Evolutionary conservation across 805 yeast genomes (phyloP).

Genomic region (Brettanomyces naardenensis): DNA sequence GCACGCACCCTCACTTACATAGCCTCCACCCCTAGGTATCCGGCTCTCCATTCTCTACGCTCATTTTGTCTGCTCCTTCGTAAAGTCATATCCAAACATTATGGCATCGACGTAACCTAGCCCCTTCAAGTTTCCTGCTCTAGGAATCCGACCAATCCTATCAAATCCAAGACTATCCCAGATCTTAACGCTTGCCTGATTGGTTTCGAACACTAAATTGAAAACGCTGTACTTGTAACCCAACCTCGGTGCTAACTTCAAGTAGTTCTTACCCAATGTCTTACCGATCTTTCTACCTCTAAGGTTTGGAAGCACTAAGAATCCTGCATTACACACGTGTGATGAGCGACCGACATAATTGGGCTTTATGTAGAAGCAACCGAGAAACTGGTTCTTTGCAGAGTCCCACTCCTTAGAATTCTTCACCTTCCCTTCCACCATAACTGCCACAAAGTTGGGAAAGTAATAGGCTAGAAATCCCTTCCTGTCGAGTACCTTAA

Average conservation of each 20-base stretch:
- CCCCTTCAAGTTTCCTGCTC: conserved; percentile 71
- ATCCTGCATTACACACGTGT: conserved; percentile 85
- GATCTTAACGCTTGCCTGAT: conserved; percentile 61
- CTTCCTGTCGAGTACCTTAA: conserved; percentile 30
- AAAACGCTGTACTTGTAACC: conserved; percentile 82
- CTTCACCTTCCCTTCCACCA: conserved; percentile 37
- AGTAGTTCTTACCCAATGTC: conserved; percentile 58
- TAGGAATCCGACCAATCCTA: conserved; percentile 63
- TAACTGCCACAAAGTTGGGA: conserved; percentile 53
- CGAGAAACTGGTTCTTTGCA: conserved; percentile 42
- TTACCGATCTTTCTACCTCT: conserved; percentile 63
- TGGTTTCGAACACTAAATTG: conserved; percentile 79
- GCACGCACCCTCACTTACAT: no score
- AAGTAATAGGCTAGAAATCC: conserved; percentile 65
- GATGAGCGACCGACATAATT: conserved; percentile 80
- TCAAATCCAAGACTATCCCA: conserved; percentile 86
- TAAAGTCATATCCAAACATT: conserved; percentile 62
- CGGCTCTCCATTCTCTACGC: no score
- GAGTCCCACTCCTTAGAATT: conserved; percentile 7
- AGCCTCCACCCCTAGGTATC: no score
- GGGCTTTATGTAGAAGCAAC: conserved; percentile 78
- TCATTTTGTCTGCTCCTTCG: no score
- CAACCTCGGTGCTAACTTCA: conserved; percentile 64
- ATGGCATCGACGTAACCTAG: conserved; percentile 65
- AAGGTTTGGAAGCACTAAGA: conserved; percentile 49